A percentile compares a stretch with the other conserved stretches of the same genome.
These are phyloP conservation scores for Russula sp. DNA, from an alignment of 768 basidiomycete genomes.

Conservation along the genomic window DNA sequence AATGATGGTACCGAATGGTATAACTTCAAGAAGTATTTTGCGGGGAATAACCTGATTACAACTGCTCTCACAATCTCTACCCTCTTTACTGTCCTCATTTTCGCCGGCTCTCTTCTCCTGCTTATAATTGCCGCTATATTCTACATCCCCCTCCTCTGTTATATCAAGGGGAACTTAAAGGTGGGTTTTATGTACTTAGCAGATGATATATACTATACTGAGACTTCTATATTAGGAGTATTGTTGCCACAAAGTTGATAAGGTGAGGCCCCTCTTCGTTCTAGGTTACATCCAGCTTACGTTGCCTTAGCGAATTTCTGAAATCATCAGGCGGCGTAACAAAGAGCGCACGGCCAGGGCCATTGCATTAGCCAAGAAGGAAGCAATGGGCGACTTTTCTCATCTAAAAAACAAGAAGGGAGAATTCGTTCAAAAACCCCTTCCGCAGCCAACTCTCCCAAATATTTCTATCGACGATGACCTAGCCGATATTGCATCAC, in stretches of 20 bases:
- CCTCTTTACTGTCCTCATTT: constrained; percentile 86
- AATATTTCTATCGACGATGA: constrained; percentile 86
- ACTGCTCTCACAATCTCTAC: constrained; percentile 85
- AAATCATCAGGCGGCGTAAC: constrained; percentile 88
- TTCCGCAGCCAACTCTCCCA: constrained; percentile 94
- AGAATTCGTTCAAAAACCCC: constrained; percentile 69
- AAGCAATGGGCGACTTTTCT: constrained; percentile 87
- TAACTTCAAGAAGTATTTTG: constrained; percentile 75
- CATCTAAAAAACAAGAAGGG: constrained; percentile 94
- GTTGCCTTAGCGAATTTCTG: constrained; percentile 72
- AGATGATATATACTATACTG: constrained; percentile 17
- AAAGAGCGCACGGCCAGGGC: constrained; percentile 82
- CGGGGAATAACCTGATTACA: constrained; percentile 62
- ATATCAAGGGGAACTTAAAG: constrained; percentile 97
- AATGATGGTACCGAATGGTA: constrained; percentile 54
- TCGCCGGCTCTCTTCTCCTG: constrained; percentile 76
- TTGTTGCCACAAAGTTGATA: constrained; percentile 98
- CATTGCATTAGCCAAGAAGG: constrained; percentile 79
- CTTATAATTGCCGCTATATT: constrained; percentile 80
- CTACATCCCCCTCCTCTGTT: constrained; percentile 92
- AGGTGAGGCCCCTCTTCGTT: constrained; percentile 48
- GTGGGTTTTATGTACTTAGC: constrained; percentile 39
- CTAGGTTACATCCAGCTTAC: constrained; percentile 26
- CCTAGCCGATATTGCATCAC: constrained; percentile 52
- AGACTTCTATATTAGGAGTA: constrained; percentile 63